Evolutionary conservation across 202 grass and related monocot genomes (phyloP), one percentile per base, ranked within the genome.

Genomic region (Cymbopogon flexuosus): DNA sequence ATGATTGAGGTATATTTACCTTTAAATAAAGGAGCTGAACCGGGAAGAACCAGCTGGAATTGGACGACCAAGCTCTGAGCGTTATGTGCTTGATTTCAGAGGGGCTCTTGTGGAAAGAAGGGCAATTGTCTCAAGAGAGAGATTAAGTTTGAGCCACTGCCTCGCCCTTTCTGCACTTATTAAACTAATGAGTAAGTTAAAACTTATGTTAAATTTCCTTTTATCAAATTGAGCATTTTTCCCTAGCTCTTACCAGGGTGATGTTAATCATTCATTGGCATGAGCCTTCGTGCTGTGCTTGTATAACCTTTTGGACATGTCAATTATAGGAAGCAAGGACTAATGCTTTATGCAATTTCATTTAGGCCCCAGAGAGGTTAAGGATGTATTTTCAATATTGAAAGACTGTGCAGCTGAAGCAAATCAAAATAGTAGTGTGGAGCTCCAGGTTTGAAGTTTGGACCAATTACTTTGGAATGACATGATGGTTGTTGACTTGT

Each of bases 101-200:
- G 92, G 95, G 3, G 87, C 92, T 78, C 76, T 94, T 60, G 88
- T 98, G 21, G 92, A 98, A 85, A 93, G 95, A 40, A 86, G 52
- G 52, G 92, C 92, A 23, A 90, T 98, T 86, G 92, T 98, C 76
- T 84, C 78, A 21, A 62, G 95, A 61, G 95, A 94, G 83, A 98
- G 95, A 85, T 83, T 94, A 78, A 98, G 82, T 88, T 83, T 98
- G 75, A 98, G 95, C 60, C 95, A 98, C 62, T 98, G 95, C 84
- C 95, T 98, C 77, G 90, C 87, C 31, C 86, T 98, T 68, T 98
- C 95, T 81, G 84, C 86, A 46, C 86, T 94, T 66, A 85, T 93
- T 82, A 84, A 74, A 60, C 81, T 61, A 81, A 89, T 90, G 88
- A 90, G 90, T 98, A 94, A 86, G 92, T 79, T 59, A 59, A 68